phyloP scores from a whole-genome alignment of 192 early-diverging fungal species.

The Gonapodya sp. region DNA sequence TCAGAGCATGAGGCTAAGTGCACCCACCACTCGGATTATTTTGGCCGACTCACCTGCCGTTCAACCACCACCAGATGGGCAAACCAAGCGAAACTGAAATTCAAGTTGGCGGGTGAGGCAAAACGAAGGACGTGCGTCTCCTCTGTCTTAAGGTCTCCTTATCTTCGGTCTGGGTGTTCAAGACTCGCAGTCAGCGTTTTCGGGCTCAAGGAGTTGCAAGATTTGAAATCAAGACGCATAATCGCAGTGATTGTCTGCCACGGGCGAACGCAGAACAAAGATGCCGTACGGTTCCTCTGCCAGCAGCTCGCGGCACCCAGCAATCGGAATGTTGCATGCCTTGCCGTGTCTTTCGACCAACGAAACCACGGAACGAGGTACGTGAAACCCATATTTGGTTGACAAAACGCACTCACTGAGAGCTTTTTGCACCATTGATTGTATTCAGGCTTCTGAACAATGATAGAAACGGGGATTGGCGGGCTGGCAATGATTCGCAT shows the following conservation, averaged over 20 bases:
- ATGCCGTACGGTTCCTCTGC: background rate
- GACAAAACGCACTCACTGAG: background rate
- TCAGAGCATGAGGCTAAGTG: too few relatives aligned
- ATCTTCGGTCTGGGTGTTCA: background rate
- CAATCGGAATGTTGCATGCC: background rate
- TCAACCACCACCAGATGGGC: too few relatives aligned
- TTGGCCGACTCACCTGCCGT: too few relatives aligned
- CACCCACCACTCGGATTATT: too few relatives aligned
- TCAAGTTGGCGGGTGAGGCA: background rate
- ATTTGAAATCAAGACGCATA: background rate
- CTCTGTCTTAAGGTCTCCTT: background rate
- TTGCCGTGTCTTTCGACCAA: conserved; percentile 42
- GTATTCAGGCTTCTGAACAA: conserved; percentile 11
- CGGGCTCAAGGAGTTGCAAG: background rate
- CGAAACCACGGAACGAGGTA: conserved; percentile 41
- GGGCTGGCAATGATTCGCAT: conserved; percentile 16
- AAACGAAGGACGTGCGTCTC: background rate
- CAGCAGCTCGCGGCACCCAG: background rate
- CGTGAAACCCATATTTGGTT: background rate
- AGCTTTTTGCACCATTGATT: background rate
- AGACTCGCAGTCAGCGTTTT: background rate
- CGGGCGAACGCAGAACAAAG: background rate
- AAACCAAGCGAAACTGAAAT: background rate
- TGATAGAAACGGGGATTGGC: conserved; percentile 10
- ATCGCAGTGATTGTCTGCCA: conserved; percentile 2